Evolutionary conservation across 495 filamentous ascomycete genomes (phyloP), one percentile per base, ranked within the genome.

Genomic region (Letharia lupina): DNA sequence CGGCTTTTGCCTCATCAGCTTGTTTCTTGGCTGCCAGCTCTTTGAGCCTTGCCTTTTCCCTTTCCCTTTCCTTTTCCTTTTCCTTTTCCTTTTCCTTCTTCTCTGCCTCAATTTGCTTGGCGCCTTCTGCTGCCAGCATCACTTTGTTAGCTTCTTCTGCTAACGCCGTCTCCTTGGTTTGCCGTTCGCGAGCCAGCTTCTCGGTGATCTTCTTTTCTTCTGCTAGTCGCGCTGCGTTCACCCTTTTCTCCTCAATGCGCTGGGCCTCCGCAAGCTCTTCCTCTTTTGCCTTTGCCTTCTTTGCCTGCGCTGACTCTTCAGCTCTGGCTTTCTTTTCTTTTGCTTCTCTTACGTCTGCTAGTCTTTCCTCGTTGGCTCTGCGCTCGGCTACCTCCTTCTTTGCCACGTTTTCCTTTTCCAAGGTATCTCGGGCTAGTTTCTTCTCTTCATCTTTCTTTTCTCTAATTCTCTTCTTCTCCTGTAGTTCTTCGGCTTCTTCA

Each of bases 101-200:
- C 45, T 70, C 69, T 11, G 57, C 40, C 39, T 70, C 31, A 33
- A 70, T 62, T 37, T 64, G 63, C 44, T 62, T 70, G 9, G 66
- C 59, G 10, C 68, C 65, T 2, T 70, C 68, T 60, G 45, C 54
- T 61, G 64, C 65, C 18, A 67, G 10, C 65, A 61, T 67, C 4
- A 65, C 16, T 28, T 60, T 63, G 28, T 67, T 45, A 42, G 64
- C 68, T 39, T 70, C n/a, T 59, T 67, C 47, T 47, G 50, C 39
- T 13, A 70, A 50, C 15, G 15, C 20, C 61, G 28, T 64, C 41
- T 67, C 65, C n/a, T 20, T 65, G 5, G 11, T 52, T 18, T 56
- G 44, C 20, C 39, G 44, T 33, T 56, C 39, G n/a, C 20, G 47
- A 48, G 20, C n/a, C 28, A 42, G 11, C 45, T 40, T 48, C 54